Percentiles rank a stretch among this genome's conserved stretches.
phyloP scores from a whole-genome alignment of 2,329 filamentous ascomycete genomes.

The Tricladium varicosporioides region DNA sequence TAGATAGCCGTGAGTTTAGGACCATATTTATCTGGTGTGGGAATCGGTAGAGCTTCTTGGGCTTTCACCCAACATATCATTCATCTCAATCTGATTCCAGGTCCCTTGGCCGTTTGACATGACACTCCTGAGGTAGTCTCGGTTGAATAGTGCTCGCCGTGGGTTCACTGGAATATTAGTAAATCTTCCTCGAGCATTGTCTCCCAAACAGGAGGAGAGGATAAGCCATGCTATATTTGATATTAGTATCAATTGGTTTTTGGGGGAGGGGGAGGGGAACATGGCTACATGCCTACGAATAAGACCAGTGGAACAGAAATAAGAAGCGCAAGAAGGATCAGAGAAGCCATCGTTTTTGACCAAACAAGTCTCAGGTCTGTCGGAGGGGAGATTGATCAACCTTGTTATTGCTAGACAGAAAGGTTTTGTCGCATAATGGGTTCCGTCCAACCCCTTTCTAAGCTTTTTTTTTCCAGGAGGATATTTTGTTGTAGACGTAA shows the following conservation, averaged over 20 bases:
- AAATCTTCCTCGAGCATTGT: conserved; percentile 27
- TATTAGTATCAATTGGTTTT: conserved; percentile 31
- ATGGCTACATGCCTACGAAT: conserved; percentile 29
- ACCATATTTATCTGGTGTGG: conserved; percentile 4
- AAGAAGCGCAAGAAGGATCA: conserved; percentile 24
- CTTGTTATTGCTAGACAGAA: no score
- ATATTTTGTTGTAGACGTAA: no score
- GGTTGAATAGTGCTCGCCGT: conserved; percentile 31
- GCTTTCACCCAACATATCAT: conserved; percentile 34
- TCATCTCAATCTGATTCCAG: conserved; percentile 37
- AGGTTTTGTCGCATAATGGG: no score
- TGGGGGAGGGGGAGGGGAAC: not conserved
- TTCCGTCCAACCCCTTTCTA: no score
- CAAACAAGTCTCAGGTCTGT: no score
- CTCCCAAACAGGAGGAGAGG: conserved; percentile 35
- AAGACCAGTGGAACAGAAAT: conserved; percentile 26
- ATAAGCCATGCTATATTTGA: conserved; percentile 38
- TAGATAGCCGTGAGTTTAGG: conserved; percentile 6
- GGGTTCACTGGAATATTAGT: conserved; percentile 27
- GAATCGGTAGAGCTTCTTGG: conserved; percentile 28
- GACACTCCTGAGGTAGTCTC: conserved; percentile 32
- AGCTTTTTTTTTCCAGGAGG: no score
- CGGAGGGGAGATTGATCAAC: no score
- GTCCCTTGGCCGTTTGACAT: conserved; percentile 33
- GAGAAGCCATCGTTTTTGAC: conserved; percentile 19